Percentiles rank a stretch among this genome's conserved stretches.
Evolutionary conservation across 139 green algal species (phyloP).

Genomic region (Micractinium conductrix): DNA sequence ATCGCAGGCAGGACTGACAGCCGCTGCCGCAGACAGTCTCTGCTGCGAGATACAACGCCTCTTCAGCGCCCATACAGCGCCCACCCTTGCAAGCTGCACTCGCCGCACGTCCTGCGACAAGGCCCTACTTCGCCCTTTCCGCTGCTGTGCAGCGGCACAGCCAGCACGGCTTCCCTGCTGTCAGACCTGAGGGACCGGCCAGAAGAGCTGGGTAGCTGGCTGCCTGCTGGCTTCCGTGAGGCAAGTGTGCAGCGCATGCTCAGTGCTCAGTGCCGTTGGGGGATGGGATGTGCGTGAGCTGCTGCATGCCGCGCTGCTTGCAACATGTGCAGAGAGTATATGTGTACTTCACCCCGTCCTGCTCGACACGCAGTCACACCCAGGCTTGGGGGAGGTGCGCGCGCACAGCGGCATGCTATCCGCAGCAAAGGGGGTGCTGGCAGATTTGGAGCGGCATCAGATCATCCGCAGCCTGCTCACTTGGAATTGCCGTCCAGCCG

Average conservation of each 20-base stretch:
- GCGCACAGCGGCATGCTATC: constrained; percentile 18
- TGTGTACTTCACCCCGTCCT: too few relatives aligned
- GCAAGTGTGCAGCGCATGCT: not conserved
- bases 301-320: too few relatives aligned
- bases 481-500: not conserved
- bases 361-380: constrained; percentile 2
- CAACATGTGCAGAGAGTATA: too few relatives aligned
- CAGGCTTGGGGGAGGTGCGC: not conserved
- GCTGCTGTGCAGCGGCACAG: not conserved
- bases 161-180: constrained; percentile 9
- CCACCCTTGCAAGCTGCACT: too few relatives aligned
- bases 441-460: constrained; percentile 28
- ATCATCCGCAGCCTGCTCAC: constrained; percentile 40
- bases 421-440: constrained; percentile 29
- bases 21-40: too few relatives aligned
- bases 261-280: not conserved
- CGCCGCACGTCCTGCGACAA: too few relatives aligned
- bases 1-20: too few relatives aligned
- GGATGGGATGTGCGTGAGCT: too few relatives aligned
- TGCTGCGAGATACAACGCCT: too few relatives aligned
- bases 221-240: not conserved
- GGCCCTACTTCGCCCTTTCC: too few relatives aligned
- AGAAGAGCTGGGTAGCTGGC: constrained; percentile 23
- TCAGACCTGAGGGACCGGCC: constrained; percentile 32
- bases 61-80: not conserved